Conservation (phyloP, 2,329 filamentous ascomycete genomes). For the Xylaria sp. region DNA sequence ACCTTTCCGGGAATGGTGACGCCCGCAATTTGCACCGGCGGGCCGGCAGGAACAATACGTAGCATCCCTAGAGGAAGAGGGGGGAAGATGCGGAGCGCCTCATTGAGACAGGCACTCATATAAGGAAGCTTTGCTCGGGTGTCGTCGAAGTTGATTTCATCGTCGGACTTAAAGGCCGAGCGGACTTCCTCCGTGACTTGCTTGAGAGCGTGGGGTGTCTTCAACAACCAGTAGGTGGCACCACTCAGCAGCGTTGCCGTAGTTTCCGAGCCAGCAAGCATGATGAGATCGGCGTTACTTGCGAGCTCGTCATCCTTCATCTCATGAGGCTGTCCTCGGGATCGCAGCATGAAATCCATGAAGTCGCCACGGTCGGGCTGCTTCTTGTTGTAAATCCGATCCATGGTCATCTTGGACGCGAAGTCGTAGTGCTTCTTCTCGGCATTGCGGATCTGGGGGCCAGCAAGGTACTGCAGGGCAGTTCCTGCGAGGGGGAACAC, state of each 20-base stretch:
- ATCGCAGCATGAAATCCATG: slow-evolving; percentile 40
- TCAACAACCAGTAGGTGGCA: slow-evolving; percentile 37
- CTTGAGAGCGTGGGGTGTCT: slow-evolving; percentile 41
- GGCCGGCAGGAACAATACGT: slow-evolving; percentile 31
- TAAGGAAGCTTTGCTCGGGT: slow-evolving; percentile 33
- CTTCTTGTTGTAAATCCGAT: slow-evolving; percentile 35
- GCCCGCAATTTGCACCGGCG: slow-evolving; percentile 32
- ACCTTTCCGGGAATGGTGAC: slow-evolving; percentile 35
- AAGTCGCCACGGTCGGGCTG: slow-evolving; percentile 41
- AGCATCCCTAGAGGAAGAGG: slow-evolving; percentile 33
- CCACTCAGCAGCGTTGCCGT: slow-evolving; percentile 39
- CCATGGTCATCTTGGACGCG: slow-evolving; percentile 32
- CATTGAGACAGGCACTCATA: slow-evolving; percentile 36
- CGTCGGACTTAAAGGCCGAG: slow-evolving; percentile 53
- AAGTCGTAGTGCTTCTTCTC: slow-evolving; percentile 36
- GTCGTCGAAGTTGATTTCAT: slow-evolving; percentile 50
- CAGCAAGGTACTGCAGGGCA: slow-evolving; percentile 29
- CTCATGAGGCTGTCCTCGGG: slow-evolving; percentile 38
- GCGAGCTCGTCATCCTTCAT: slow-evolving; percentile 42
- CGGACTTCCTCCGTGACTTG: slow-evolving; percentile 46
- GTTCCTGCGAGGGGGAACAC: slow-evolving; percentile 26
- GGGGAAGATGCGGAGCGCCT: slow-evolving; percentile 36
- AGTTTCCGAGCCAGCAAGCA: slow-evolving; percentile 42
- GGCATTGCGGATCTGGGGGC: slow-evolving; percentile 38
- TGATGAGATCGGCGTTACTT: slow-evolving; percentile 40